Evolutionary conservation across 225 moss, liverwort and hornwort species (phyloP).

Genomic region (Polytrichum formosum): DNA sequence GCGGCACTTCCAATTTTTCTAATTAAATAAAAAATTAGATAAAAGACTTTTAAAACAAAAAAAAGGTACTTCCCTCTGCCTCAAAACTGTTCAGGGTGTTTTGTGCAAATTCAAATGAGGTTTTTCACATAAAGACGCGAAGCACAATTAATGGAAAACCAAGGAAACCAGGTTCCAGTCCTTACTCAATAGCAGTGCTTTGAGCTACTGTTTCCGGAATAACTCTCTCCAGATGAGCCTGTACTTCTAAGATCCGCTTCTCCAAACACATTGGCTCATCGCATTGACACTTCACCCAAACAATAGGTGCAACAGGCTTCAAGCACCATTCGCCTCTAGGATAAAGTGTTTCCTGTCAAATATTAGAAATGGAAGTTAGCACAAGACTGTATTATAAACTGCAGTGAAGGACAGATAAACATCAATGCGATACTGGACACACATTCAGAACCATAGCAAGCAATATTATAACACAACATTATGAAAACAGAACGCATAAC

Average conservation of each 20-base stretch:
- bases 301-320: slow-evolving; percentile 58
- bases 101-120: not conserved
- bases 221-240: slow-evolving; percentile 59
- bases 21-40: too few relatives aligned
- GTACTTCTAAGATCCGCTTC: slow-evolving; percentile 52
- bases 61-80: too few relatives aligned
- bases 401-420: too few relatives aligned
- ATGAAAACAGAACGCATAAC: too few relatives aligned
- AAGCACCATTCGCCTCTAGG: slow-evolving; percentile 54
- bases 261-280: slow-evolving; percentile 50
- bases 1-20: too few relatives aligned
- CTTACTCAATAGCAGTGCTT: slow-evolving; percentile 65
- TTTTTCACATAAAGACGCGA: not conserved
- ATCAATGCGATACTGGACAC: too few relatives aligned
- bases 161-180: slow-evolving; percentile 1
- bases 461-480: too few relatives aligned
- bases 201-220: slow-evolving; percentile 46
- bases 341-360: slow-evolving; percentile 74
- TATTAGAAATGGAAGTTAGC: too few relatives aligned
- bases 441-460: too few relatives aligned
- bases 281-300: slow-evolving; percentile 51
- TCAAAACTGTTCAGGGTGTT: too few relatives aligned
- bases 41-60: too few relatives aligned
- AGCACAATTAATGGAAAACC: not conserved
- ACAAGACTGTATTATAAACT: too few relatives aligned